Conservation (phyloP, 192 early-diverging fungal genomes). For the Backusella macrospora region DNA sequence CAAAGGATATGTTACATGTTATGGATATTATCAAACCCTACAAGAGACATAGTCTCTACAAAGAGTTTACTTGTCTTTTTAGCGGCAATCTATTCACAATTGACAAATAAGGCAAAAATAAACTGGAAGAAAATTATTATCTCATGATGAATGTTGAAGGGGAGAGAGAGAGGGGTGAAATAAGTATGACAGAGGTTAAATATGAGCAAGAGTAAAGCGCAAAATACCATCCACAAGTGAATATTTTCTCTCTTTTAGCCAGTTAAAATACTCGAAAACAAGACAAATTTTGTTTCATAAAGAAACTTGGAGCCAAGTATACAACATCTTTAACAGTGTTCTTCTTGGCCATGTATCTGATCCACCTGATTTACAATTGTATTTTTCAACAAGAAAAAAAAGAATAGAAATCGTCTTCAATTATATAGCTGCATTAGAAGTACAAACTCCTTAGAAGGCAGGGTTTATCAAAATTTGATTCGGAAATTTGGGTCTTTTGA, state of each 20-base stretch:
- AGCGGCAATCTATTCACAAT: background rate
- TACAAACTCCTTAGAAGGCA: background rate
- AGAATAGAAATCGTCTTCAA: background rate
- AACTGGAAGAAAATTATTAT: background rate
- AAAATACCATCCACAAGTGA: too few species aligned
- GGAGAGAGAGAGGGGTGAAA: too few species aligned
- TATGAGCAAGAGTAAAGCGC: too few species aligned
- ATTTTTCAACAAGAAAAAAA: background rate
- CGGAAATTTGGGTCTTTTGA: background rate
- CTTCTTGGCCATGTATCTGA: too few species aligned
- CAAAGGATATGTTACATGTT: background rate
- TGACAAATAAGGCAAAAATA: background rate
- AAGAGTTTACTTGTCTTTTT: background rate
- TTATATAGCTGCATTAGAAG: background rate
- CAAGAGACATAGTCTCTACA: background rate
- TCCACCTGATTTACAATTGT: too few species aligned
- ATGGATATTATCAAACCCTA: background rate
- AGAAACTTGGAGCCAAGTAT: too few species aligned
- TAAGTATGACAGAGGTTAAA: too few species aligned
- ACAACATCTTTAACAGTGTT: too few species aligned
- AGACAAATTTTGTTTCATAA: background rate
- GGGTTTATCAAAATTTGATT: background rate
- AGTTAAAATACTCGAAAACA: background rate
- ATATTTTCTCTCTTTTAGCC: too few species aligned
- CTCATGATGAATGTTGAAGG: too few species aligned